Evolutionary conservation across 2,329 filamentous ascomycete species (phyloP).

Genomic region (Neurospora sp.): DNA sequence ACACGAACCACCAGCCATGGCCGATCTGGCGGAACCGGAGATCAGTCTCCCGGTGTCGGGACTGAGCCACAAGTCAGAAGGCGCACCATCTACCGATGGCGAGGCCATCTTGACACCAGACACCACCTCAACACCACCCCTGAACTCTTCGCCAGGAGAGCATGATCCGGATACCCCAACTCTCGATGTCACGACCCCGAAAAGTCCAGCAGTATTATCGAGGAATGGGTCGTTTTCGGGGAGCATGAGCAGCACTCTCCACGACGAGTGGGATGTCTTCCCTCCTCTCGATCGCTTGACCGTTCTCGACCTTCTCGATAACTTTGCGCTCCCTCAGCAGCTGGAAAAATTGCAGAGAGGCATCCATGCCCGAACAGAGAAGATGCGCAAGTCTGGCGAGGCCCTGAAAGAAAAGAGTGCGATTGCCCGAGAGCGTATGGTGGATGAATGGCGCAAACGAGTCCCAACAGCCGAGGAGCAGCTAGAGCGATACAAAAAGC

Average conservation of each 20-base stretch:
- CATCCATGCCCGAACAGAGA: slow-evolving; percentile 72
- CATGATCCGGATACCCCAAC: slow-evolving; percentile 39
- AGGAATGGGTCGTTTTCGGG: slow-evolving; percentile 74
- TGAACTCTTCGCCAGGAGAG: slow-evolving; percentile 33
- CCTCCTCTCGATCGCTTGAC: slow-evolving; percentile 83
- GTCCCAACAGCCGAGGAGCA: slow-evolving; percentile 85
- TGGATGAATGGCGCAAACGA: slow-evolving; percentile 84
- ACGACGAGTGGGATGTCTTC: slow-evolving; percentile 79
- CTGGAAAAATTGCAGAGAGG: slow-evolving; percentile 84
- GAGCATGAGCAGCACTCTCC: slow-evolving; percentile 58
- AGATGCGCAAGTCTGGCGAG: slow-evolving; percentile 72
- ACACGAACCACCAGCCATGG: slow-evolving; percentile 20
- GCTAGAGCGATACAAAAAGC: slow-evolving; percentile 78
- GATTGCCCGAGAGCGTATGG: slow-evolving; percentile 76
- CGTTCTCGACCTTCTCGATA: slow-evolving; percentile 89
- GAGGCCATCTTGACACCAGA: slow-evolving; percentile 33
- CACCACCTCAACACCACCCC: slow-evolving; percentile 30
- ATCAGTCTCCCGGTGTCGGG: slow-evolving; percentile 23
- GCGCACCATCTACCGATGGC: slow-evolving; percentile 29
- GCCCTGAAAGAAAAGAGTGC: slow-evolving; percentile 66
- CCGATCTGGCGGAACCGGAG: slow-evolving; percentile 34
- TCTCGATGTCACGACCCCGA: slow-evolving; percentile 31
- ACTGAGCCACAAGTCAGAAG: slow-evolving; percentile 27
- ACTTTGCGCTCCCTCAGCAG: slow-evolving; percentile 80
- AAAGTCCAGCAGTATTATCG: slow-evolving; percentile 49